These are phyloP conservation scores for Mortierella sp. DNA, from an alignment of 371 early-diverging fungal species.

Conservation along the genomic window DNA sequence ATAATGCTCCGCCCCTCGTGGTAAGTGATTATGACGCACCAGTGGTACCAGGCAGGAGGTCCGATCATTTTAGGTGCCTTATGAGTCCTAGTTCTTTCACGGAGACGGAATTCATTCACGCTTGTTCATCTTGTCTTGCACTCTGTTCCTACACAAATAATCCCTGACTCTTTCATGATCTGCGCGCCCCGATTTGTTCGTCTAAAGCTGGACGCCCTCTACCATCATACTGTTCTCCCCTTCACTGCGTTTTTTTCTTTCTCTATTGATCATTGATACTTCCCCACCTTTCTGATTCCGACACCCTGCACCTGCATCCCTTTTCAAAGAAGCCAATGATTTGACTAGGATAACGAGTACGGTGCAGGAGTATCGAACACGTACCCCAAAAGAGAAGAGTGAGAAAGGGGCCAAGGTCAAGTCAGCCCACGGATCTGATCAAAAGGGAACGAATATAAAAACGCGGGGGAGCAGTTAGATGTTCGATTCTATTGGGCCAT, in stretches of 20 bases:
- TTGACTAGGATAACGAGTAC: not conserved
- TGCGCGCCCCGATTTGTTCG: too few relatives aligned
- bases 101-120: too few relatives aligned
- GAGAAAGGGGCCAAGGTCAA: not conserved
- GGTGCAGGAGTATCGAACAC: not conserved
- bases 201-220: too few relatives aligned
- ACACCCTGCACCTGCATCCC: not conserved
- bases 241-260: not conserved
- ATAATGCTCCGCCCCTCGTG: conserved; percentile 8
- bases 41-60: not conserved
- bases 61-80: conserved; percentile 6
- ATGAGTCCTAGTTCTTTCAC: too few relatives aligned
- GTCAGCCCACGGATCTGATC: not conserved
- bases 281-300: conserved; percentile 52
- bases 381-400: not conserved
- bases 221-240: too few relatives aligned
- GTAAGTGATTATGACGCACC: not conserved
- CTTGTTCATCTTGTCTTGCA: too few relatives aligned
- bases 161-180: too few relatives aligned
- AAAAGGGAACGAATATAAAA: not conserved
- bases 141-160: too few relatives aligned
- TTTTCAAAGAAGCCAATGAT: not conserved
- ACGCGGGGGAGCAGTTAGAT: not conserved
- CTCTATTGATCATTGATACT: conserved; percentile 6
- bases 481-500: not conserved